Percentiles rank a stretch among this genome's conserved stretches.
Evolutionary conservation across 768 basidiomycete species (phyloP).

Genomic region (Pluteus cervinus): DNA sequence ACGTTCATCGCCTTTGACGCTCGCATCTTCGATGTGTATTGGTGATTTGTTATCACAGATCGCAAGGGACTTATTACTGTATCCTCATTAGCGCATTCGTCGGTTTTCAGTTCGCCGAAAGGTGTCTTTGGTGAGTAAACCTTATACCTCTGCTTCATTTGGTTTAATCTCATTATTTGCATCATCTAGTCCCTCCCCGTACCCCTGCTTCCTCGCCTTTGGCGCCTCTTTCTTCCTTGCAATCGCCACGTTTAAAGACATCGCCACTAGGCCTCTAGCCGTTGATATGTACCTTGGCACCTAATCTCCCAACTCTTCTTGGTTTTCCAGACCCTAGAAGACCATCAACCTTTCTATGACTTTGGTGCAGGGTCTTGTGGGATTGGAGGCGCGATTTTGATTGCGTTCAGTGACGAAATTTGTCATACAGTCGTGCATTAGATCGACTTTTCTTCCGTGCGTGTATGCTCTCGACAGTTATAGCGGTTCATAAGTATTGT

Average conservation of each 20-base stretch:
- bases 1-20: constrained; percentile 18
- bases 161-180: not conserved
- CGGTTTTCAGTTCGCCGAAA: constrained; percentile 98
- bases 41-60: constrained; percentile 32
- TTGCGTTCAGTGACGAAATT: constrained; percentile 90
- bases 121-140: constrained; percentile 72
- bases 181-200: constrained; percentile 64
- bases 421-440: constrained; percentile 97
- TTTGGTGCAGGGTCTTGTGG: constrained; percentile 91
- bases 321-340: constrained; percentile 94
- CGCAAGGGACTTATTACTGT: constrained; percentile 94
- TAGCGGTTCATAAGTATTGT: constrained; percentile 99
- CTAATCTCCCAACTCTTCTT: constrained; percentile 88
- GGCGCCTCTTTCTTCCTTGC: constrained; percentile 86
- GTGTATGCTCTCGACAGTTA: constrained; percentile 90
- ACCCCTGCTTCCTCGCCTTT: constrained; percentile 76
- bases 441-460: constrained; percentile 97
- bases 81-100: constrained; percentile 96
- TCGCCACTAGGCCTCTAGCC: constrained; percentile 50
- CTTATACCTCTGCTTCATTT: constrained; percentile 22
- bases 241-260: constrained; percentile 90
- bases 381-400: constrained; percentile 83
- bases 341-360: constrained; percentile 95
- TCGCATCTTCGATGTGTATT: constrained; percentile 1
- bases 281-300: constrained; percentile 77